These are phyloP conservation scores for Thermothelomyces thermophilus DNA, from an alignment of 2,329 filamentous ascomycete genomes.

Conservation along the genomic window DNA sequence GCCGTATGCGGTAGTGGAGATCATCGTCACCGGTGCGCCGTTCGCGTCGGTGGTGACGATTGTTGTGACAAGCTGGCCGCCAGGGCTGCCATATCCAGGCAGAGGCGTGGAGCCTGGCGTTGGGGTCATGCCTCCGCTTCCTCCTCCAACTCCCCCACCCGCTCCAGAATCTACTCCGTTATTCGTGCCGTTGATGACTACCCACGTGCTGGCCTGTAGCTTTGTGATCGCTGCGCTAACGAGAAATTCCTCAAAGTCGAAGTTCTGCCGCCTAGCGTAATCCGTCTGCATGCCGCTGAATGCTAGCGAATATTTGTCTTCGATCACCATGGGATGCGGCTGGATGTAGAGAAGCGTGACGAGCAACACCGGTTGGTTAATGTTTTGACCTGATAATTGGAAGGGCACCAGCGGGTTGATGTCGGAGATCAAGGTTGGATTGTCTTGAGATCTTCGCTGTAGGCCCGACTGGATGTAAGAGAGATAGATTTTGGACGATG, in stretches of 20 bases:
- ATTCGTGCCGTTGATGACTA: slow-evolving; percentile 12
- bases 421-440: slow-evolving; percentile 14
- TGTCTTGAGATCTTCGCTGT: not conserved
- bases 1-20: not conserved
- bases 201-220: slow-evolving; percentile 12
- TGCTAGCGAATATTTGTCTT: slow-evolving; percentile 7
- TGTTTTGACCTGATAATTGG: slow-evolving; percentile 5
- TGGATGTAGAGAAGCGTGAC: slow-evolving; percentile 18
- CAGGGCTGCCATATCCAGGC: slow-evolving; percentile 1
- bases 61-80: not conserved
- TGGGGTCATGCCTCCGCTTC: not conserved
- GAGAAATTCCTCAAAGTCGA: slow-evolving; percentile 15
- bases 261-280: slow-evolving; percentile 9
- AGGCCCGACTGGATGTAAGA: slow-evolving; percentile 17
- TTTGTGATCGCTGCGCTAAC: slow-evolving; percentile 10
- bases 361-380: slow-evolving; percentile 10
- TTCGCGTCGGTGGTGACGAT: not conserved
- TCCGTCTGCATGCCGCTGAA: slow-evolving; percentile 14
- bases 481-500: slow-evolving; percentile 12
- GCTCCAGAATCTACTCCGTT: too few relatives aligned
- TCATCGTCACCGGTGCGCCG: too few relatives aligned
- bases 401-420: slow-evolving; percentile 20
- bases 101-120: not conserved
- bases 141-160: not conserved
- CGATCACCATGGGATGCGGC: slow-evolving; percentile 17